phyloP scores from a whole-genome alignment of 257 asterid species.

The Ophiorrhiza pumila region DNA sequence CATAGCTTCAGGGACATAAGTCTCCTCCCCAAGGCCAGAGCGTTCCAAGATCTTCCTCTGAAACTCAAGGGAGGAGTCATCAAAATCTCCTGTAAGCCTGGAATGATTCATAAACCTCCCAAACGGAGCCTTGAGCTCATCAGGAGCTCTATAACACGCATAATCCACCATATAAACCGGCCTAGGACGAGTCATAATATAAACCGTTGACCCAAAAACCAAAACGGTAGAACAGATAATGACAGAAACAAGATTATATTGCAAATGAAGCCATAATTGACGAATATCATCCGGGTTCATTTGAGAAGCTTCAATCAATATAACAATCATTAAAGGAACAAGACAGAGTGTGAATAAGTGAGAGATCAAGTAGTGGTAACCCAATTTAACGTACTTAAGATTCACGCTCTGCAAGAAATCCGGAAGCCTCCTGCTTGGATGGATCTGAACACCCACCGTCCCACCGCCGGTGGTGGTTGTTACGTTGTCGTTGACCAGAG shows the following conservation, averaged over 20 bases:
- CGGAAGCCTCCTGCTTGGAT: constrained; percentile 54
- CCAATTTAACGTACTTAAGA: constrained; percentile 76
- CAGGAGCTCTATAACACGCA: constrained; percentile 62
- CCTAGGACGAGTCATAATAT: constrained; percentile 65
- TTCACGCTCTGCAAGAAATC: constrained; percentile 82
- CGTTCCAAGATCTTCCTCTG: constrained; percentile 71
- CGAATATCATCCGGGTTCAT: constrained; percentile 65
- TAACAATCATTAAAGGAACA: constrained; percentile 52
- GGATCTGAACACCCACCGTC: constrained; percentile 65
- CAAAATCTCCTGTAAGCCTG: constrained; percentile 54
- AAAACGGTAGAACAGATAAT: constrained; percentile 55
- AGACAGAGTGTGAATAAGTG: constrained; percentile 59
- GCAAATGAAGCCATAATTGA: constrained; percentile 61
- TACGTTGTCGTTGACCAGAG: constrained; percentile 1
- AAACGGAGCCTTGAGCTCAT: constrained; percentile 43
- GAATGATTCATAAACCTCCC: constrained; percentile 55
- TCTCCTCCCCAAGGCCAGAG: constrained; percentile 76
- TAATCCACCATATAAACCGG: constrained; percentile 72
- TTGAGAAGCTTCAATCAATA: constrained; percentile 58
- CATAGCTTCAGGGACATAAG: constrained; percentile 74
- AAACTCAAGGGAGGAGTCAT: constrained; percentile 61
- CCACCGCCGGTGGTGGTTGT: constrained; percentile 24
- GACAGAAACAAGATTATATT: constrained; percentile 62
- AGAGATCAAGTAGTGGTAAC: constrained; percentile 82
- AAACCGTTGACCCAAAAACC: constrained; percentile 72